Conservation (phyloP, 805 yeast species). For the Lachancea mirantina region DNA sequence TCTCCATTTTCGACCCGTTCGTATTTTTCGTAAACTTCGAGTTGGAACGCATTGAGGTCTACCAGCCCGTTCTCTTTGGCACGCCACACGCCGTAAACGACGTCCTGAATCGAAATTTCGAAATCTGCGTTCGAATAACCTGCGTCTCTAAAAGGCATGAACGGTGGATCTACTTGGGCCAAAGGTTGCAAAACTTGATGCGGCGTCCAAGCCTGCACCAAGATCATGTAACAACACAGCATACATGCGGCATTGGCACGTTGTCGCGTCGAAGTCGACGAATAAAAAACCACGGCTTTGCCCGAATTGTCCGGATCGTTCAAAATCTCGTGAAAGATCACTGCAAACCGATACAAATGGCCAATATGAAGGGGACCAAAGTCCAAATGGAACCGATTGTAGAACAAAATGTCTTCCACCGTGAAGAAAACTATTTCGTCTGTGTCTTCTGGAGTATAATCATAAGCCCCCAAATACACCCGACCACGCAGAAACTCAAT, state of each 20-base stretch:
- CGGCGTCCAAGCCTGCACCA: conserved; percentile 97
- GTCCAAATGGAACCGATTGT: conserved; percentile 91
- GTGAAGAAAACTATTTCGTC: conserved; percentile 76
- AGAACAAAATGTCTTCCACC: conserved; percentile 85
- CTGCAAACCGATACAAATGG: conserved; percentile 90
- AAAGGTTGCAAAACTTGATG: conserved; percentile 95
- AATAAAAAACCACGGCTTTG: conserved; percentile 86
- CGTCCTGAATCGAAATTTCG: conserved; percentile 86
- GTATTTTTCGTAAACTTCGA: conserved; percentile 90
- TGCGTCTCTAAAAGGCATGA: conserved; percentile 93
- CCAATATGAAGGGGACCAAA: conserved; percentile 96
- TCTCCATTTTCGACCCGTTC: conserved; percentile 98
- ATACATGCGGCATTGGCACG: conserved; percentile 93
- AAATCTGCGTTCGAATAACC: conserved; percentile 96
- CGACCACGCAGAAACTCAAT: conserved; percentile 42
- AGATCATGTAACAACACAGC: conserved; percentile 87
- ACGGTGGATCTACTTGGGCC: conserved; percentile 85
- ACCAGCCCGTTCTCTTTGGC: conserved; percentile 89
- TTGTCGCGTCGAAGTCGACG: conserved; percentile 70
- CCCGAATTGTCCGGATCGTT: conserved; percentile 79
- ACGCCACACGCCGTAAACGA: conserved; percentile 95
- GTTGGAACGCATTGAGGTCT: conserved; percentile 76
- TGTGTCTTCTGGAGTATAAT: conserved; percentile 69
- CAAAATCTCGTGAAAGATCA: conserved; percentile 81
- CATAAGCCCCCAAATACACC: conserved; percentile 86